Evolutionary conservation across 2,329 filamentous ascomycete species (phyloP).

Genomic region (Aspergillus sp.): DNA sequence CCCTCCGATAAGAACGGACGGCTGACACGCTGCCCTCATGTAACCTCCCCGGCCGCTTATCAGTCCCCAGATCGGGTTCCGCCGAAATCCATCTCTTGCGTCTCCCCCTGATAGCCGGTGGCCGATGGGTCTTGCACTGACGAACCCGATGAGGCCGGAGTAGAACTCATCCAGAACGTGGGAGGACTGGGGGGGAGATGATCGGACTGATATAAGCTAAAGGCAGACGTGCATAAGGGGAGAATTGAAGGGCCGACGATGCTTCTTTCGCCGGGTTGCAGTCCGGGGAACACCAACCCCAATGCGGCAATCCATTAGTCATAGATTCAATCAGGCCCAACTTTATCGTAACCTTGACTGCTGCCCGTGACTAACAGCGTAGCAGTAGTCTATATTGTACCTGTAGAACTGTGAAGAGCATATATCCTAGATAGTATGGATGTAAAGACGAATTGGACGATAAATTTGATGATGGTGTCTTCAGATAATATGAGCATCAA

Average conservation of each 20-base stretch:
- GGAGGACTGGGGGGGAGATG: background rate
- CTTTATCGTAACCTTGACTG: slow-evolving; percentile 1
- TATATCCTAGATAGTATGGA: too few relatives aligned
- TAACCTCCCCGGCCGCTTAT: slow-evolving; percentile 13
- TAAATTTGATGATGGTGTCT: too few relatives aligned
- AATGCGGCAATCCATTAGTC: slow-evolving; percentile 10
- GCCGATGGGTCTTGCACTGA: background rate
- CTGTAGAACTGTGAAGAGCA: too few relatives aligned
- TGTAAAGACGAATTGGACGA: too few relatives aligned
- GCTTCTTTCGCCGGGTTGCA: background rate
- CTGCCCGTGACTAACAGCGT: background rate
- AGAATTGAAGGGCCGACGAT: background rate
- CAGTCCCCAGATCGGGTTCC: slow-evolving; percentile 12
- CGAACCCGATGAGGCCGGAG: background rate
- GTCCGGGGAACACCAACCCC: slow-evolving; percentile 7
- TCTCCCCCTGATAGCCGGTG: background rate
- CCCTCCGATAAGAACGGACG: slow-evolving; percentile 1
- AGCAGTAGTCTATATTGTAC: background rate
- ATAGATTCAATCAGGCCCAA: background rate
- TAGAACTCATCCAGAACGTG: background rate
- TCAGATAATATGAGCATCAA: too few relatives aligned
- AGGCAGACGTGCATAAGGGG: background rate
- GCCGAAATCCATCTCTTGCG: slow-evolving; percentile 11
- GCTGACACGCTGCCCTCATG: background rate
- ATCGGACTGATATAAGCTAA: background rate